Base-by-base conservation (phyloP, 2,329 filamentous ascomycete species). In the Stemphylium lycopersici region DNA sequence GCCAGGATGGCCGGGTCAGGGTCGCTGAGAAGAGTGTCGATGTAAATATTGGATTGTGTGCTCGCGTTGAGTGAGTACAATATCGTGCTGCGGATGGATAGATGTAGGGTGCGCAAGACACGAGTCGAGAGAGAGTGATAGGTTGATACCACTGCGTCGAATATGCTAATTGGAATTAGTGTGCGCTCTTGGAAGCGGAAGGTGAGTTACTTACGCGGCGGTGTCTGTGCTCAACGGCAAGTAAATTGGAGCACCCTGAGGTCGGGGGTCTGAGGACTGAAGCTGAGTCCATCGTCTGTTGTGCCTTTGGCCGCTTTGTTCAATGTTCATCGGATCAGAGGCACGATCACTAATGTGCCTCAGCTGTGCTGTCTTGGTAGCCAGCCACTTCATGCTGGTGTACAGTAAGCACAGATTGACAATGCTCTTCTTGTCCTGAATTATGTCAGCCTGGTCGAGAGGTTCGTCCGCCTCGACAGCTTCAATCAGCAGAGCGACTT, bases 321-420 rank as follows among this genome's bases (percentile, higher is more conserved):
- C 73, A 46, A 73, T 81, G 8, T 37, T 81, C 77, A 60, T 83
- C 29, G 86, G 86, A 73, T 91, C 86, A 33, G 85, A 84, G 40
- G 90, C 86, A 56, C 89, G 86, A 47, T 84, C 81, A 16, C 90
- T 93, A 67, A 97, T 91, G 69, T 93, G 88, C 37, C 95, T 86
- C 48, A 99, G 81, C 52, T 90, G 83, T n/a, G 83, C 80, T 37
- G 96, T 87, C 77, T 93, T 95, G 64, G 88, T 88, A 16, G 90
- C 87, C 32, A 99, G 85, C 95, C 95, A 99, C 80, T 96, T 95
- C 91, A 98, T 96, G 79, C 93, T 97, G 44, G 93, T 97, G 75
- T 96, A 96, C 32, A 99, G 80, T 34, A 97, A 83, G 65, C 93
- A 97, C 4, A 99, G 79, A 3, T 89, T 89, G 38, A 89, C 86